Conservation (phyloP, 305 asterid genomes). For the Fraxinus nigra region DNA sequence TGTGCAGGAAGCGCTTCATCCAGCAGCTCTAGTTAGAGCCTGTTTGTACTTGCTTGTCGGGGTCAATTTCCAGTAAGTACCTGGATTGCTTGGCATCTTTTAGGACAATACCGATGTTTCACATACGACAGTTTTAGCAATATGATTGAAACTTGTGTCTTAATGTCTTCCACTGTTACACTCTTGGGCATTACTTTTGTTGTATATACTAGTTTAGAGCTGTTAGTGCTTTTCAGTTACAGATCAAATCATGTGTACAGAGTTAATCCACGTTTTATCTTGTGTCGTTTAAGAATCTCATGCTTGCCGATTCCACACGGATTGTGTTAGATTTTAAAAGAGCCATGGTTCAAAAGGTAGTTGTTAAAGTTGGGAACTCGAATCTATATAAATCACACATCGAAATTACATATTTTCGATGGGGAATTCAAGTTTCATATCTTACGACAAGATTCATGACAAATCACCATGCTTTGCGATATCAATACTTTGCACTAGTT, state of each 20-base stretch:
- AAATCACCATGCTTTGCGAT: background rate
- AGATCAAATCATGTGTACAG: background rate
- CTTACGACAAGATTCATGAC: background rate
- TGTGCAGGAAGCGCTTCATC: slow-evolving; percentile 43
- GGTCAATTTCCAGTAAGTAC: background rate
- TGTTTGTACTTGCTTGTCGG: background rate
- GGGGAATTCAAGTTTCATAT: background rate
- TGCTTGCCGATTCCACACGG: background rate
- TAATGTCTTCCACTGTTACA: background rate
- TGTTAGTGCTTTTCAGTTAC: background rate
- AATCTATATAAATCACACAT: background rate
- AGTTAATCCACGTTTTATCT: background rate
- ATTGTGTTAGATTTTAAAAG: background rate
- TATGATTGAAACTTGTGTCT: slow-evolving; percentile 7
- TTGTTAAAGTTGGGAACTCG: background rate
- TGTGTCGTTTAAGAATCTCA: background rate
- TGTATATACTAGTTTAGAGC: background rate
- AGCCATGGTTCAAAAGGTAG: background rate
- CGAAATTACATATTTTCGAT: too few species aligned
- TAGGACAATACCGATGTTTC: slow-evolving; percentile 3
- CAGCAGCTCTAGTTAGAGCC: slow-evolving; percentile 34
- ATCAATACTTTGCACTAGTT: background rate
- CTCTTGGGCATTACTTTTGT: background rate
- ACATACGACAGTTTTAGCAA: background rate
- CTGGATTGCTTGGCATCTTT: slow-evolving; percentile 1